Evolutionary conservation across 257 asterid species (phyloP), one percentile per base, ranked within the genome.

Genomic region (Linderniella brevidens): DNA sequence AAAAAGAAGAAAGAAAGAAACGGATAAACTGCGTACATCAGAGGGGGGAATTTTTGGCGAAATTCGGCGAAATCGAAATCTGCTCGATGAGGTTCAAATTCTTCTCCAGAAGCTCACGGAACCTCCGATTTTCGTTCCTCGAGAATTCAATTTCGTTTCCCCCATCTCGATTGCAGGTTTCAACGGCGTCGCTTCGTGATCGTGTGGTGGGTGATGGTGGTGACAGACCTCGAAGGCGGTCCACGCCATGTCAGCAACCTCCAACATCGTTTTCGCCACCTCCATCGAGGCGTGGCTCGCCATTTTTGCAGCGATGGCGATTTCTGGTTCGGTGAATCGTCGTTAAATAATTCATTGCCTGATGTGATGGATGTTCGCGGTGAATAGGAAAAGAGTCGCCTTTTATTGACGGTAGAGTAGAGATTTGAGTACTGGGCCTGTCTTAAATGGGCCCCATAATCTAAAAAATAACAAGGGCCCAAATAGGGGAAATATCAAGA

Each of bases 181-280:
- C 53, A 48, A 62, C 55, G 53, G 65, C 61, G 64, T 35, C 3
- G 69, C 55, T 44, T 19, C 16, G 54, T 67, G 38, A 9, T 66
- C 74, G 29, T 52, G 76, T 56, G 65, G 61, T 57, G 54, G 65
- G 64, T 58, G 55, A 55, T 68, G 70, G 64, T 58, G 78, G 35
- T 87, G 78, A 58, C 85, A 72, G 61, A 62, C 35, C 43, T 82
- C 97, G 41, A 79, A 70, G 65, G 97, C 93, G 48, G 77, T 62
- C 78, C 78, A 88, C 19, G 92, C 85, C 45, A 79, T 68, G 61
- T 76, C 92, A 15, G 92, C 92, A 5, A 79, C 92, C 77, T 88
- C 97, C 66, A 84, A 19, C 73, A 88, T 92, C 58, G 93, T 80
- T 74, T 77, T 80, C 50, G 95, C 92, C 35, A 74, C 82, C 62